phyloP scores from a whole-genome alignment of 768 basidiomycete genomes.

The Psilocybe sp. region DNA sequence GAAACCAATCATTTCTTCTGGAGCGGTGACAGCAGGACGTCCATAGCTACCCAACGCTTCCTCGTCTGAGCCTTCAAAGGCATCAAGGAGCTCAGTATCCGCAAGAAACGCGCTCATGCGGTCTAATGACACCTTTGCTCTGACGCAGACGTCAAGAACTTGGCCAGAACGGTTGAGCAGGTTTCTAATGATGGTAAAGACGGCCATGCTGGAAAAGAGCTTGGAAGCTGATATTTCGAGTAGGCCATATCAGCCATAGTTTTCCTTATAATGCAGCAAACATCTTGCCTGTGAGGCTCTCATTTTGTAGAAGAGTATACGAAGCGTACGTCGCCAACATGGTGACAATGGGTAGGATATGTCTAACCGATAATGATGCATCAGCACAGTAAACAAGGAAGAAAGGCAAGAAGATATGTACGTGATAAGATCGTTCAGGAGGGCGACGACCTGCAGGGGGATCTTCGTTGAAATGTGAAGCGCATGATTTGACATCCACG shows the following conservation, averaged over 20 bases:
- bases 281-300: constrained; percentile 5
- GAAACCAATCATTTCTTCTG: constrained; percentile 40
- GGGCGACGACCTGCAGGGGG: constrained; percentile 17
- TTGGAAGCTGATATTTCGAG: constrained; percentile 35
- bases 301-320: constrained; percentile 26
- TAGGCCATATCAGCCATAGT: not conserved
- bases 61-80: constrained; percentile 40
- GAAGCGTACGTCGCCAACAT: constrained; percentile 64
- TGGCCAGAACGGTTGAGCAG: constrained; percentile 41
- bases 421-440: constrained; percentile 36
- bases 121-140: constrained; percentile 62
- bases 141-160: constrained; percentile 23
- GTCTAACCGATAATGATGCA: constrained; percentile 30
- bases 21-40: constrained; percentile 12
- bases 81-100: constrained; percentile 3
- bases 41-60: constrained; percentile 33
- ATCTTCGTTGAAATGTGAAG: not conserved
- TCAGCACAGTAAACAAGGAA: not conserved
- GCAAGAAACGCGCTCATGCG: constrained; percentile 39
- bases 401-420: constrained; percentile 46
- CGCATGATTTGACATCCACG: no score
- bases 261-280: not conserved
- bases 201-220: constrained; percentile 53
- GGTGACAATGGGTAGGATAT: constrained; percentile 55
- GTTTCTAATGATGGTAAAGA: constrained; percentile 63